A percentile compares a stretch with the other conserved stretches of the same genome.
Conservation (phyloP, 75 land plant genomes). For the Pseudotsuga menziesii region DNA sequence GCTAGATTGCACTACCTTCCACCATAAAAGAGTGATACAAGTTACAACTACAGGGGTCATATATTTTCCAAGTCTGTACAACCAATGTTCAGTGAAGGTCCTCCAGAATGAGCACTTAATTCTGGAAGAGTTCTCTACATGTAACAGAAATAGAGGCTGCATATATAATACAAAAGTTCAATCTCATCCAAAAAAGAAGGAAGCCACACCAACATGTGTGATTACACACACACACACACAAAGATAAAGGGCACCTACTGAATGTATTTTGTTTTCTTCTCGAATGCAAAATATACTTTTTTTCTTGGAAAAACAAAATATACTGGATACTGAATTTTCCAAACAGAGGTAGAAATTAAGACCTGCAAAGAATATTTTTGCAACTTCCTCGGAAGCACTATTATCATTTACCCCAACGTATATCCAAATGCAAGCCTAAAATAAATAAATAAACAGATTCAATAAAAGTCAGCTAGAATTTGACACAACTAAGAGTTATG, state of each 20-base stretch:
- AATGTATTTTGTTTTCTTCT: too few species aligned
- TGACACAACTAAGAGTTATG: constrained; percentile 1
- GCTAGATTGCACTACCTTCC: constrained; percentile 29
- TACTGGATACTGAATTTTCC: neutral
- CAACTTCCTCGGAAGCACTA: constrained; percentile 29
- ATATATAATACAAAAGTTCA: neutral
- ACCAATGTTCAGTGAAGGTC: neutral
- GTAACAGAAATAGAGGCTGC: neutral
- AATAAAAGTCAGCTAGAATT: neutral
- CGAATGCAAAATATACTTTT: too few species aligned
- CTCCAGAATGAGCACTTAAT: neutral
- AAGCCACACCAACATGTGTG: neutral
- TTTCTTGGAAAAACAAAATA: neutral
- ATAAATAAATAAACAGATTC: neutral
- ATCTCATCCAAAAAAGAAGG: neutral
- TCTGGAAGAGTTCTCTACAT: neutral
- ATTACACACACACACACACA: neutral
- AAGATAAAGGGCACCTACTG: too few species aligned
- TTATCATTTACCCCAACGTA: constrained; percentile 24
- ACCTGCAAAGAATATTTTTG: constrained; percentile 68
- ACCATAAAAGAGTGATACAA: constrained; percentile 57
- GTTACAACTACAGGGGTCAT: constrained; percentile 30
- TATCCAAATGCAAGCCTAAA: constrained; percentile 58
- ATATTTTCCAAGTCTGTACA: neutral
- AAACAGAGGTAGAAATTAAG: neutral